A percentile compares a stretch with the other conserved stretches of the same genome.
phyloP scores from a whole-genome alignment of 805 yeast species.

The Middelhovenomyces tepae region DNA sequence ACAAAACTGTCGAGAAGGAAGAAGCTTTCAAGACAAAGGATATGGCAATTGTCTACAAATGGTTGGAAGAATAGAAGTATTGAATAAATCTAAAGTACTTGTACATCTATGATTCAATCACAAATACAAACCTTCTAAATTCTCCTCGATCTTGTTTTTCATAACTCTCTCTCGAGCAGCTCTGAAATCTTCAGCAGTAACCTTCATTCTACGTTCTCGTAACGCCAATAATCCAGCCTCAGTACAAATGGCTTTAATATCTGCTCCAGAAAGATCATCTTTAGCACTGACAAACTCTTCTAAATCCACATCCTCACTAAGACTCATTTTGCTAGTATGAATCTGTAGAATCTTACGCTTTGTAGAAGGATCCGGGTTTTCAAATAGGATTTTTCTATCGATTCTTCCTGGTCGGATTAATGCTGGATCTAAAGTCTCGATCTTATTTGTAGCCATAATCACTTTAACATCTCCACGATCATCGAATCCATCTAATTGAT shows the following conservation, averaged over 20 bases:
- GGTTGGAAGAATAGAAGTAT: slow-evolving; percentile 14
- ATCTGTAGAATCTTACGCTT: slow-evolving; percentile 87
- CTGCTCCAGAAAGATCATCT: slow-evolving; percentile 96
- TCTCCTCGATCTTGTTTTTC: slow-evolving; percentile 95
- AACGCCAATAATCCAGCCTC: slow-evolving; percentile 94
- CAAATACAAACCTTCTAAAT: slow-evolving; percentile 85
- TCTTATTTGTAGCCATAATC: slow-evolving; percentile 95
- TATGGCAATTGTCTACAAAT: slow-evolving; percentile 23
- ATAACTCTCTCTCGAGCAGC: slow-evolving; percentile 90
- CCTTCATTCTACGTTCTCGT: slow-evolving; percentile 97
- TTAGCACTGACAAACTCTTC: slow-evolving; percentile 83
- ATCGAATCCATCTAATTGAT: slow-evolving; percentile 94
- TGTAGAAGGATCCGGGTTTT: slow-evolving; percentile 88
- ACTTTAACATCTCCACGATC: slow-evolving; percentile 96
- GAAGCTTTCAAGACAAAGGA: slow-evolving; percentile 16
- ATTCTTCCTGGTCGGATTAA: slow-evolving; percentile 95
- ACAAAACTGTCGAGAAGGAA: slow-evolving; percentile 15
- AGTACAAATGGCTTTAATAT: slow-evolving; percentile 93
- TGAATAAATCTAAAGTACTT: no score
- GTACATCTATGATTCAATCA: slow-evolving; percentile 22
- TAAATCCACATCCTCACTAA: slow-evolving; percentile 77
- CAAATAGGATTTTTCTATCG: slow-evolving; percentile 90
- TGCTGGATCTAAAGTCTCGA: slow-evolving; percentile 92
- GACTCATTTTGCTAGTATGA: slow-evolving; percentile 89
- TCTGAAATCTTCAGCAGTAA: slow-evolving; percentile 86